phyloP scores from a whole-genome alignment of 768 basidiomycete species.

The Candolleomyces aberdarensis region DNA sequence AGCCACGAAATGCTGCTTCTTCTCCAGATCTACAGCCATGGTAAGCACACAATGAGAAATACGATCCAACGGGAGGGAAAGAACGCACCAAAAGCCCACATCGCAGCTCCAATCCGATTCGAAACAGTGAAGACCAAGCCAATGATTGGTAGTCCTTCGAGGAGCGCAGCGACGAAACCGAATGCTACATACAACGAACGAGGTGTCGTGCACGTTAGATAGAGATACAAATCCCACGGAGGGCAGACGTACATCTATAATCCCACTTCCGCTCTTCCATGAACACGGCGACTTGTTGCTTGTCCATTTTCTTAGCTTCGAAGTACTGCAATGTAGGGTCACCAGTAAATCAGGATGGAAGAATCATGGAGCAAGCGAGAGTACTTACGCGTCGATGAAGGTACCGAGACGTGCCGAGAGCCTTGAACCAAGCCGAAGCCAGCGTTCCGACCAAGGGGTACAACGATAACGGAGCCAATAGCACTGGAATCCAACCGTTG shows the following conservation, averaged over 20 bases:
- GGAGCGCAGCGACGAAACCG: conserved; percentile 78
- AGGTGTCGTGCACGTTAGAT: background rate
- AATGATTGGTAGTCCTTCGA: conserved; percentile 79
- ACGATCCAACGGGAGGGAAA: background rate
- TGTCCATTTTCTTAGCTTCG: conserved; percentile 77
- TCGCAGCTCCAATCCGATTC: conserved; percentile 87
- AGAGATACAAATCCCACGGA: background rate
- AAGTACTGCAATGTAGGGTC: conserved; percentile 59
- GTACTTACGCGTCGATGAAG: conserved; percentile 63
- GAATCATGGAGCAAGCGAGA: conserved; percentile 1
- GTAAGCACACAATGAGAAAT: background rate
- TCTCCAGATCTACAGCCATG: conserved; percentile 50
- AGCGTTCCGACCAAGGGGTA: conserved; percentile 69
- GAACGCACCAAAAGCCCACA: conserved; percentile 81
- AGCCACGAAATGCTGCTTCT: conserved; percentile 48
- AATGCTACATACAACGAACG: conserved; percentile 50
- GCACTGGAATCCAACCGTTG: background rate
- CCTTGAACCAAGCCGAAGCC: conserved; percentile 61
- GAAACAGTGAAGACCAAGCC: conserved; percentile 83
- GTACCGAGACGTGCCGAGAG: conserved; percentile 61
- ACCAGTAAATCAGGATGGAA: background rate
- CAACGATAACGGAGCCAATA: conserved; percentile 56
- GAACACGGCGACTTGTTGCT: conserved; percentile 65
- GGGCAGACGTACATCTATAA: conserved; percentile 55
- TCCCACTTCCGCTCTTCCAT: conserved; percentile 91